phyloP scores from a whole-genome alignment of 495 filamentous ascomycete species.

The Penicillium simplicissimum region DNA sequence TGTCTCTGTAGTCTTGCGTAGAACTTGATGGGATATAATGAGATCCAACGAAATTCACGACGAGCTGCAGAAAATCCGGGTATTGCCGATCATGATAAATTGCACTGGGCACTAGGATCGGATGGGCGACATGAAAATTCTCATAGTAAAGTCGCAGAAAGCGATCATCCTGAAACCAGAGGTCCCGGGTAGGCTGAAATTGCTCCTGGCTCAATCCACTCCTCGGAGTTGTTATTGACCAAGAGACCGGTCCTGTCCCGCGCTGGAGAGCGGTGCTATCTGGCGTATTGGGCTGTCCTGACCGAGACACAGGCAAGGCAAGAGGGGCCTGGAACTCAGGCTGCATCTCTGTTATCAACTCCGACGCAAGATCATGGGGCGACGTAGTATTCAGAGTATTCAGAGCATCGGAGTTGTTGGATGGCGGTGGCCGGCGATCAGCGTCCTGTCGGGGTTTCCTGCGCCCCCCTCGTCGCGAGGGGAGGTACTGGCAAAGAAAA shows the following conservation, averaged over 20 bases:
- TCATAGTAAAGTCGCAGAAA: slow-evolving; percentile 41
- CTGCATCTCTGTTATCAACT: slow-evolving; percentile 6
- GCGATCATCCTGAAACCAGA: slow-evolving; percentile 36
- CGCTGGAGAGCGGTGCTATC: slow-evolving; percentile 22
- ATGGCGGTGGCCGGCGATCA: slow-evolving; percentile 16
- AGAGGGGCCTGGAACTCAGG: slow-evolving; percentile 11
- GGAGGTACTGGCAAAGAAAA: slow-evolving; percentile 37
- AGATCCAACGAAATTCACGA: slow-evolving; percentile 41
- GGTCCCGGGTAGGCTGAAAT: slow-evolving; percentile 14
- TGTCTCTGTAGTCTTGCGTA: slow-evolving; percentile 27
- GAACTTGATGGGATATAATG: slow-evolving; percentile 34
- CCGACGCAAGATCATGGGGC: neutral
- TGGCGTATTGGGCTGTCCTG: slow-evolving; percentile 20
- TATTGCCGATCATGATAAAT: slow-evolving; percentile 39
- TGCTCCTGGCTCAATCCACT: slow-evolving; percentile 16
- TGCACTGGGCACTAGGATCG: slow-evolving; percentile 36
- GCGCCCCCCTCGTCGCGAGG: slow-evolving; percentile 41
- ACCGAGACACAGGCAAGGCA: slow-evolving; percentile 1
- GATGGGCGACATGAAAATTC: slow-evolving; percentile 44
- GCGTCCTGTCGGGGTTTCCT: slow-evolving; percentile 31
- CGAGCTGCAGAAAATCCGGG: slow-evolving; percentile 36
- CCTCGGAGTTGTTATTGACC: slow-evolving; percentile 25
- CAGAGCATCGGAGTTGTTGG: slow-evolving; percentile 13
- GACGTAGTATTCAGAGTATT: slow-evolving; percentile 10
- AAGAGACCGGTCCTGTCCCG: slow-evolving; percentile 22